Conservation (phyloP, 1,284 basidiomycete species). For the Cutaneotrichosporon cavernicola region DNA sequence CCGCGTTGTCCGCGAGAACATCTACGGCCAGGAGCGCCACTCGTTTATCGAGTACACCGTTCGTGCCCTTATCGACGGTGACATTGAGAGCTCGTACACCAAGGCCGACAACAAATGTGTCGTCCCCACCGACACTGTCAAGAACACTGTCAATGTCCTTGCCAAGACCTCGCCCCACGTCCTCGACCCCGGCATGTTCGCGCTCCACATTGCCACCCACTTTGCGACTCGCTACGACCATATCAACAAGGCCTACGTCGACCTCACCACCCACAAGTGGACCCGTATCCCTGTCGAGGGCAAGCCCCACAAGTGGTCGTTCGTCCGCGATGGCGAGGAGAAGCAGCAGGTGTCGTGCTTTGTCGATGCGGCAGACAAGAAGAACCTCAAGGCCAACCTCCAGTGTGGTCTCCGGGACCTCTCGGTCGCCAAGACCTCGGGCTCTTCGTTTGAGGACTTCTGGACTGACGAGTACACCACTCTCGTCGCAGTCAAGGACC, state of each 20-base stretch:
- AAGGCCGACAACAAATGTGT: slow-evolving; percentile 78
- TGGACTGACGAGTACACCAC: slow-evolving; percentile 85
- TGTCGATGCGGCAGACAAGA: slow-evolving; percentile 64
- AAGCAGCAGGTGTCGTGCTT: slow-evolving; percentile 69
- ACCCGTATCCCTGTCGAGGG: slow-evolving; percentile 64
- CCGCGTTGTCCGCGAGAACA: slow-evolving; percentile 71
- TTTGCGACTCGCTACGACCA: slow-evolving; percentile 81
- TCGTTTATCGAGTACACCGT: slow-evolving; percentile 50
- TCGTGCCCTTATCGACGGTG: slow-evolving; percentile 71
- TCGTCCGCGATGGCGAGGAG: slow-evolving; percentile 86
- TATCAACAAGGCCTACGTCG: slow-evolving; percentile 70
- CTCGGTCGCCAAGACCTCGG: slow-evolving; percentile 83
- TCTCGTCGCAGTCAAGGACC: slow-evolving; percentile 61
- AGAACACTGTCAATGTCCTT: slow-evolving; percentile 87
- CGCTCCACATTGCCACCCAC: slow-evolving; percentile 79
- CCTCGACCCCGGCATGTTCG: slow-evolving; percentile 78
- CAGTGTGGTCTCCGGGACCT: slow-evolving; percentile 72
- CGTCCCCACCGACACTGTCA: slow-evolving; percentile 87
- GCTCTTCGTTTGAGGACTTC: slow-evolving; percentile 81
- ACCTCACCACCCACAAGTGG: slow-evolving; percentile 82
- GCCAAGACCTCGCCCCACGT: slow-evolving; percentile 84
- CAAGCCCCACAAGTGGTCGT: slow-evolving; percentile 73
- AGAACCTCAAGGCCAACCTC: slow-evolving; percentile 58
- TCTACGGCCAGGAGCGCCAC: slow-evolving; percentile 61
- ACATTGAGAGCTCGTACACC: slow-evolving; percentile 73